Conservation (phyloP, 192 early-diverging fungal genomes). For the Funneliformis mosseae region DNA sequence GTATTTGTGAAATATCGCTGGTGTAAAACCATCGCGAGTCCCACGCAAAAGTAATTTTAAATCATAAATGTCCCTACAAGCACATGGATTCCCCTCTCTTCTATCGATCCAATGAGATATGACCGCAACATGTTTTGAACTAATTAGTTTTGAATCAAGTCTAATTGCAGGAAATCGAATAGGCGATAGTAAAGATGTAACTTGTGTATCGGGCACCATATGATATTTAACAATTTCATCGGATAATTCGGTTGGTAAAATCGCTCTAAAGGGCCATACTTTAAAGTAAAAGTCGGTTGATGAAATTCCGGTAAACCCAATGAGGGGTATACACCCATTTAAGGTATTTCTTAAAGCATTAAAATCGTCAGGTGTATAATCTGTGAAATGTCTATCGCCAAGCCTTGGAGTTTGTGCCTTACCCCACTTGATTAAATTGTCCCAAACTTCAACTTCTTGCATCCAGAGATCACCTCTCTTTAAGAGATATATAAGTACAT, state of each 20-base stretch:
- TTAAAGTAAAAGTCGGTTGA: neutral
- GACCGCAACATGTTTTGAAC: neutral
- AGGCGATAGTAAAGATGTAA: neutral
- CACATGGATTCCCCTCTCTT: neutral
- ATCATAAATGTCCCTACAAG: neutral
- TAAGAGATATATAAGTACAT: constrained; percentile 3
- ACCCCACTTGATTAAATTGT: constrained; percentile 12
- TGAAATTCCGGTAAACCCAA: neutral
- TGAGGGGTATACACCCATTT: neutral
- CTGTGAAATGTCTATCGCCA: neutral
- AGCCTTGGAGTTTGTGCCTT: neutral
- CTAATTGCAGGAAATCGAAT: neutral
- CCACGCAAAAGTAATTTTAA: neutral
- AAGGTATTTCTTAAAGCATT: neutral
- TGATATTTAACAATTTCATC: neutral
- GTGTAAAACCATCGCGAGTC: neutral
- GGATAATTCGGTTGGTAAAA: neutral
- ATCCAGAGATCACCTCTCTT: neutral
- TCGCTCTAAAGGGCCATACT: neutral
- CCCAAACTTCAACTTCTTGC: constrained; percentile 10
- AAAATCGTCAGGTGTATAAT: neutral
- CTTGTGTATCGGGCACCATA: neutral
- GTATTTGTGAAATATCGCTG: neutral
- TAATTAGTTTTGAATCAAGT: neutral
- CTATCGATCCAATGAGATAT: neutral